phyloP scores from a whole-genome alignment of 495 filamentous ascomycete species.

The Cenococcum geophilum region DNA sequence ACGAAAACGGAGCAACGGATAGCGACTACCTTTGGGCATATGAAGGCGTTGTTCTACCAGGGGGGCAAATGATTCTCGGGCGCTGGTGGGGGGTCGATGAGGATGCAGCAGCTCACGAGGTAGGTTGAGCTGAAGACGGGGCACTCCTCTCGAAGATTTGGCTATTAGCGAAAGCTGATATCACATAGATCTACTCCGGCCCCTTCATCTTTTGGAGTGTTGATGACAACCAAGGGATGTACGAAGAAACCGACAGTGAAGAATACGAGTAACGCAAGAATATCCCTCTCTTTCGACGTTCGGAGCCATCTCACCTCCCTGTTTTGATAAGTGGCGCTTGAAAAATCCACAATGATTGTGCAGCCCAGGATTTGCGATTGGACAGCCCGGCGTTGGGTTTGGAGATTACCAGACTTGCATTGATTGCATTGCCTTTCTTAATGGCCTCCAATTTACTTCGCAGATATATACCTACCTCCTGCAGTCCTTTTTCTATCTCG shows the following conservation, averaged over 20 bases:
- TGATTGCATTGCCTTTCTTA: too few species aligned
- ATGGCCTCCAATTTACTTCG: too few species aligned
- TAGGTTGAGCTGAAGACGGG: constrained; percentile 22
- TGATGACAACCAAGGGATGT: constrained; percentile 18
- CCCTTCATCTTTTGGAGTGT: constrained; percentile 55
- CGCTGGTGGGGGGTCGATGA: constrained; percentile 35
- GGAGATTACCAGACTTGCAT: too few species aligned
- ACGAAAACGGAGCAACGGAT: constrained; percentile 22
- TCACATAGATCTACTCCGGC: constrained; percentile 32
- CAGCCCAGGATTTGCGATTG: too few species aligned
- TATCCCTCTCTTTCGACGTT: too few species aligned
- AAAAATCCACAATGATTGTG: too few species aligned
- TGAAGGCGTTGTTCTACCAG: constrained; percentile 42
- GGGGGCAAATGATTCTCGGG: constrained; percentile 38
- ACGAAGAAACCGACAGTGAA: constrained; percentile 1
- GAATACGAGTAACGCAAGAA: background rate
- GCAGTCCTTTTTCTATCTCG: too few species aligned
- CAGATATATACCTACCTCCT: too few species aligned
- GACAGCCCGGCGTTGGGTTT: too few species aligned
- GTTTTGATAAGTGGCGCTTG: too few species aligned
- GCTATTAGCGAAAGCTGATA: background rate
- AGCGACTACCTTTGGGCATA: constrained; percentile 36
- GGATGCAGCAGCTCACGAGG: constrained; percentile 34
- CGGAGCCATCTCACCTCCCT: too few species aligned
- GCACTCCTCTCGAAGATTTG: constrained; percentile 15